Evolutionary conservation across 495 filamentous ascomycete species (phyloP).

Genomic region (Xylaria nigripes): DNA sequence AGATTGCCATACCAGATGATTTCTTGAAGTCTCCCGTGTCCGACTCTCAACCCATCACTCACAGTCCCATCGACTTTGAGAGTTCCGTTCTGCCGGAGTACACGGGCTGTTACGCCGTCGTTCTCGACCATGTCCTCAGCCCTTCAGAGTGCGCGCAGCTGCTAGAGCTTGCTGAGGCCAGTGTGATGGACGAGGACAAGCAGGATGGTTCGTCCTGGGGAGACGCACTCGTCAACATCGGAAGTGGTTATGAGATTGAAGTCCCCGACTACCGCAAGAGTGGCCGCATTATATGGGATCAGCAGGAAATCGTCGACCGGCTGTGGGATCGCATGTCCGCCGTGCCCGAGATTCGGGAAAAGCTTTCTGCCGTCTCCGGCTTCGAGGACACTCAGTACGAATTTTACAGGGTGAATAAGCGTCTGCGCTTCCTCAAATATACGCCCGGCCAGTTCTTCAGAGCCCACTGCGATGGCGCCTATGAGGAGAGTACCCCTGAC

Average conservation of each 20-base stretch:
- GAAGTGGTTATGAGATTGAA: conserved; percentile 50
- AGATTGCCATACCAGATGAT: conserved; percentile 26
- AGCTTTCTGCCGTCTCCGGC: conserved; percentile 16
- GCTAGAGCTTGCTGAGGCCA: conserved; percentile 48
- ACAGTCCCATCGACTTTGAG: conserved; percentile 45
- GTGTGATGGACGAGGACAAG: conserved; percentile 22
- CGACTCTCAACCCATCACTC: conserved; percentile 28
- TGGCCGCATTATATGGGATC: conserved; percentile 69
- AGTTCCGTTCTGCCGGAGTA: conserved; percentile 45
- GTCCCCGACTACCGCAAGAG: conserved; percentile 54
- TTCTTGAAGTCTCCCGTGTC: conserved; percentile 24
- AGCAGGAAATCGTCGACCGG: conserved; percentile 49
- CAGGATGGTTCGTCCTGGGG: conserved; percentile 40
- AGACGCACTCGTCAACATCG: conserved; percentile 62
- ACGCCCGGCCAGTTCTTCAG: conserved; percentile 68
- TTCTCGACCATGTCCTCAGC: conserved; percentile 58
- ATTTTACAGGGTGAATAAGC: conserved; percentile 61
- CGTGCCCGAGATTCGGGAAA: conserved; percentile 24
- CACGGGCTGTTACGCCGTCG: conserved; percentile 46
- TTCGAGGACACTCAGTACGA: conserved; percentile 30
- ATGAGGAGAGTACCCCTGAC: conserved; percentile 47
- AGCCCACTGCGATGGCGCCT: conserved; percentile 67
- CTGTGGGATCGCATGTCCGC: conserved; percentile 47
- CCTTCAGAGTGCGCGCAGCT: conserved; percentile 53
- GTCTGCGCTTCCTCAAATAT: conserved; percentile 78